Evolutionary conservation across 345 rosid species (phyloP), one percentile per base, ranked within the genome.

Genomic region (Heritiera littoralis): DNA sequence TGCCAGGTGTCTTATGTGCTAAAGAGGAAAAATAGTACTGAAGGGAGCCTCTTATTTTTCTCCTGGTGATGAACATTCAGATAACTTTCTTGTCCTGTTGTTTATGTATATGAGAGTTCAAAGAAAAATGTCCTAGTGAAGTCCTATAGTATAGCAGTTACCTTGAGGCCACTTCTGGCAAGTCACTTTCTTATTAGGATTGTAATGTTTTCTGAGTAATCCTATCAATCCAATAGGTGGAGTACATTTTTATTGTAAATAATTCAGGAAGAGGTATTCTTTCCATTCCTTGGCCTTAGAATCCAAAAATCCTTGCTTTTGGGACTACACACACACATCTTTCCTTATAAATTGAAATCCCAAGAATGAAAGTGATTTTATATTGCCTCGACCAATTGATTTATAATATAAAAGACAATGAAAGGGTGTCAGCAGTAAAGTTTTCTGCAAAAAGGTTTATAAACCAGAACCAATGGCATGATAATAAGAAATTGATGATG

Each of bases 181-280:
- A 13, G 38, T 46, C 40, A 46, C 40, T 41, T 67, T 67, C 52
- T 69, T 69, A 69, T 45, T 38, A 68, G 38, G 55, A 45, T 23
- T 67, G 48, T 66, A 66, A 68, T 46, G 35, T 1, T 67, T 68
- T 68, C 18, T 54, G 17, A 67, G 72, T 67, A 41, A n/a, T 66
- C 51, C 30, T 66, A 66, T 66, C 51, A 66, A 66, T 67, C 43
- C 72, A 41, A 67, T 61, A 23, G 66, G 40, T 67, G 32, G 49
- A 66, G 51, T 23, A 18, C 72, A 41, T 18, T 67, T 67, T 67
- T 67, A 43, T 18, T 9, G 28, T 32, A 20, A 67, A 41, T 67
- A 43, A 67, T 68, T 12, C 32, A 43, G 54, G 28, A 56, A 67
- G 72, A 43, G 17, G 17, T 10, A 20, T 18, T n/a, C 32, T 67